Evolutionary conservation across 257 asterid genomes (phyloP).

Genomic region (Primulina tabacum): DNA sequence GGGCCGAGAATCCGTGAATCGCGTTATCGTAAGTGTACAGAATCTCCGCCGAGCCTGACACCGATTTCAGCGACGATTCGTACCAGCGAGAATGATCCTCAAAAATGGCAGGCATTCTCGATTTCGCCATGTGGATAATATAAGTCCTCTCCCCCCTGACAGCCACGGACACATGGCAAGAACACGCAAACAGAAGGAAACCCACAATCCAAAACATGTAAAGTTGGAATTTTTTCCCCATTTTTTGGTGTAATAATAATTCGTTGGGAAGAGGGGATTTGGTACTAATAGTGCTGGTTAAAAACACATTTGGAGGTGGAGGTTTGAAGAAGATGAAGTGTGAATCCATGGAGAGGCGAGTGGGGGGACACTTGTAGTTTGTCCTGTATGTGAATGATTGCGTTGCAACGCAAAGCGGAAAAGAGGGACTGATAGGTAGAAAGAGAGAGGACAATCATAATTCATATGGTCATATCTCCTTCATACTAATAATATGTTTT

Average conservation of each 20-base stretch:
- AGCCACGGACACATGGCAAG: slow-evolving; percentile 26
- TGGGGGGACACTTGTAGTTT: slow-evolving; percentile 31
- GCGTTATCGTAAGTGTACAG: slow-evolving; percentile 62
- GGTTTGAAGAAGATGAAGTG: slow-evolving; percentile 5
- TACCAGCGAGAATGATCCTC: slow-evolving; percentile 63
- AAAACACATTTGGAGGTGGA: slow-evolving; percentile 29
- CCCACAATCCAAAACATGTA: slow-evolving; percentile 7
- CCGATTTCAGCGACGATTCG: slow-evolving; percentile 69
- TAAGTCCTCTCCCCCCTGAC: slow-evolving; percentile 42
- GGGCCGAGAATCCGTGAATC: slow-evolving; percentile 67
- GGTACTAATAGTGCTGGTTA: slow-evolving; percentile 30
- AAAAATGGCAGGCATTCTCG: slow-evolving; percentile 64
- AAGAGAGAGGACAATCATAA: slow-evolving; percentile 5
- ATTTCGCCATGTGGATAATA: slow-evolving; percentile 79
- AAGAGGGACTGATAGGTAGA: slow-evolving; percentile 25
- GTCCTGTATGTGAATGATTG: slow-evolving; percentile 44
- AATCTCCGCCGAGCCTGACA: slow-evolving; percentile 67
- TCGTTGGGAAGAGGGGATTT: neutral
- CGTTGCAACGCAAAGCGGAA: slow-evolving; percentile 21
- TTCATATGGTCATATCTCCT: too few relatives aligned
- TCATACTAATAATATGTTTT: too few relatives aligned
- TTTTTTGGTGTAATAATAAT: slow-evolving; percentile 14
- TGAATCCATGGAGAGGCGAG: slow-evolving; percentile 24
- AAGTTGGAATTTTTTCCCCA: slow-evolving; percentile 24
- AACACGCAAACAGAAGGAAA: slow-evolving; percentile 22